Base-by-base conservation (phyloP, 2,329 filamentous ascomycete genomes). In the Ophidiomyces ophidiicola region DNA sequence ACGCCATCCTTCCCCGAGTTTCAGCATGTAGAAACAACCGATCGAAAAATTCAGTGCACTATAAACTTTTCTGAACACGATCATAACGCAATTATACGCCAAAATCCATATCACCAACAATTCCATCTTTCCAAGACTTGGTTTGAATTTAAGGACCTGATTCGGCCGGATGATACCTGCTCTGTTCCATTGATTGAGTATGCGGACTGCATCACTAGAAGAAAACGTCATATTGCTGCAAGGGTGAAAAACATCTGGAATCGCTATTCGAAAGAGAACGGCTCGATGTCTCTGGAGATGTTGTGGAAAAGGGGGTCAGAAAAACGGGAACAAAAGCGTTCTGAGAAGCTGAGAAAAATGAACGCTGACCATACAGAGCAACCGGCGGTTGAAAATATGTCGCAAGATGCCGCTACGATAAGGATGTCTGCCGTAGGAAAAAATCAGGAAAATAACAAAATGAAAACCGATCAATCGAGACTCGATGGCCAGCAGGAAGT, bases 91-190 rank as follows among this genome's bases (percentile, higher is more conserved):
- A 46, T 46, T 3, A 43, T 58, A 15, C 42, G 43, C 23, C 52
- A 56, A 18, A 62, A 59, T 36, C 57, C 57, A 1, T 62, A 55
- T 43, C 46, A 57, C 41, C 40, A 39, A 5, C 30, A 44, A 7
- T 62, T 56, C 36, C 37, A 47, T 5, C 37, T 54, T 8, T 44
- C 51, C 6, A 43, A 44, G 21, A 38, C 46, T 3, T 52, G 44
- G 14, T 44, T 47, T 6, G 48, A 55, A 26, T 52, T 52, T 20
- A 43, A 47, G 12, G 59, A 61, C 45, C 42, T 62, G 30, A 44
- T 50, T n/a, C 32, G 31, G 26, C 23, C 18, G 17, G 29, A 33
- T 18, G 38, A 25, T 11, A 17, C 7, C 21, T 18, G 28, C 10
- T 44, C 44, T 2, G 48, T 55, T 3, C 57, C 57, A 6, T 31